Conservation (phyloP, 1,139 yeast genomes). For the Yamadazyma mexicana region DNA sequence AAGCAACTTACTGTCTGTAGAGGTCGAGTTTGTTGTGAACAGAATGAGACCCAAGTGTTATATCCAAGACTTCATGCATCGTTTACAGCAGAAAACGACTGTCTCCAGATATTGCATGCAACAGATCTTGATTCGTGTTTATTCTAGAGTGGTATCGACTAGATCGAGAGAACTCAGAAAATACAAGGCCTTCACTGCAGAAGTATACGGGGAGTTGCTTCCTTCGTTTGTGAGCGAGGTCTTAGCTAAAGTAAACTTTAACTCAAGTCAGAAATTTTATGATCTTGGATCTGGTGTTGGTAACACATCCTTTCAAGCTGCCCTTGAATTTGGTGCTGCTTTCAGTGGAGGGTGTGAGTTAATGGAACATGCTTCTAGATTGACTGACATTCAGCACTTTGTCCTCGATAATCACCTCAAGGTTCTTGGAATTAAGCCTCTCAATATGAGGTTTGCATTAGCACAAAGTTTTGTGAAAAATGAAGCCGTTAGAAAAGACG, state of each 20-base stretch:
- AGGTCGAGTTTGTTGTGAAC: not conserved
- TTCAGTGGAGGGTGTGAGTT: conserved; percentile 86
- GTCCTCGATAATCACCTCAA: conserved; percentile 61
- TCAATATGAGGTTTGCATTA: conserved; percentile 58
- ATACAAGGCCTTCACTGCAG: conserved; percentile 86
- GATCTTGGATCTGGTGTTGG: conserved; percentile 96
- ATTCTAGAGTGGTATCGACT: conserved; percentile 78
- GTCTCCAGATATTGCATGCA: conserved; percentile 63
- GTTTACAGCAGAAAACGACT: conserved; percentile 30
- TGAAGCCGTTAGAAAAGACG: conserved; percentile 49
- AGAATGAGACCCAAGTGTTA: conserved; percentile 23
- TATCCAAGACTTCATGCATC: conserved; percentile 27
- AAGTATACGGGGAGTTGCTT: conserved; percentile 87
- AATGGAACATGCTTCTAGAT: conserved; percentile 75
- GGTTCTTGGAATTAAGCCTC: conserved; percentile 62
- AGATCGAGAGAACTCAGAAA: conserved; percentile 61
- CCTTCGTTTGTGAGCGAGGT: conserved; percentile 76
- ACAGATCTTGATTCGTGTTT: conserved; percentile 69
- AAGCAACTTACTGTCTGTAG: too few species aligned
- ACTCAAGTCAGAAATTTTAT: conserved; percentile 59
- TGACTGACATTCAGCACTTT: conserved; percentile 59
- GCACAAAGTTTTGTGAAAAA: conserved; percentile 74
- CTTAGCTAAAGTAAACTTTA: conserved; percentile 60
- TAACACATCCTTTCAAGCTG: conserved; percentile 86
- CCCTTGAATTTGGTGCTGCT: conserved; percentile 78